These are phyloP conservation scores for Dictyostelium discoideum DNA, from an alignment of 78 protist species.

Conservation along the genomic window dicty_2.7 NC_007089.4:908001-908500, in stretches of 20 bases:
- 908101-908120: constrained; percentile 38
- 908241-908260: constrained; percentile 96
- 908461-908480: constrained; percentile 94
- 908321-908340: constrained; percentile 87
- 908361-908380: constrained; percentile 41
- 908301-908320: constrained; percentile 87
- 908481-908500: constrained; percentile 80
- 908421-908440: constrained; percentile 60
- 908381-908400: constrained; percentile 77
- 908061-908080: constrained; percentile 74
- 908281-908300: constrained; percentile 91
- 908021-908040: constrained; percentile 81
- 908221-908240: constrained; percentile 87
- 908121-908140: constrained; percentile 73
- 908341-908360: constrained; percentile 77
- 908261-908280: constrained; percentile 92
- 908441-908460: constrained; percentile 81
- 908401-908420: constrained; percentile 83
- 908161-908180: constrained; percentile 84
- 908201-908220: constrained; percentile 94
- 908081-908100: constrained; percentile 72
- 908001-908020: constrained; percentile 77
- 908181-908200: constrained; percentile 95
- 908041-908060: constrained; percentile 71
- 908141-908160: constrained; percentile 78